A percentile compares a stretch with the other conserved stretches of the same genome.
These are phyloP conservation scores for Leishmania turanica DNA, from an alignment of 208 protist genomes.

Conservation along the genomic window DNA sequence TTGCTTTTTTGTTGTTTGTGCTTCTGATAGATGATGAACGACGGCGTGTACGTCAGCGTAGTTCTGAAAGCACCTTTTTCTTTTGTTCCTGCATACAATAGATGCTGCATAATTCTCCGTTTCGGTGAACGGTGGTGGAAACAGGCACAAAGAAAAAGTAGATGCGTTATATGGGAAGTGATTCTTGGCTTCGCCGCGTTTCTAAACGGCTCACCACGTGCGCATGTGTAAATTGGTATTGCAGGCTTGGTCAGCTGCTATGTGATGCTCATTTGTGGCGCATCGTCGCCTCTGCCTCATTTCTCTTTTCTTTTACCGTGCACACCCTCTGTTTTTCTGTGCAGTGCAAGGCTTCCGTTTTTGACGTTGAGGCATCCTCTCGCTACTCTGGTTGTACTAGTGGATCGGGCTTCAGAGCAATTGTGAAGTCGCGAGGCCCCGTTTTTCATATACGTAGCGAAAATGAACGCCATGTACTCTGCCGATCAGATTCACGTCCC, in stretches of 20 bases:
- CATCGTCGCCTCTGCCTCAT: neutral
- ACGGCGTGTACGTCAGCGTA: neutral
- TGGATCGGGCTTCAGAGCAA: neutral
- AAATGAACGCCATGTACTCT: conserved; percentile 91
- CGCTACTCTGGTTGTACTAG: too few species aligned
- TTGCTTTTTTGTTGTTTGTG: conserved; percentile 5
- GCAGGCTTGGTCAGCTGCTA: neutral
- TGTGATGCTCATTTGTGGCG: neutral
- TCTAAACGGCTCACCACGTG: neutral
- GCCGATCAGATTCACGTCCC: conserved; percentile 91
- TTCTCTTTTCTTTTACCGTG: neutral
- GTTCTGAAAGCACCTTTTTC: neutral
- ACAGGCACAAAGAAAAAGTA: neutral
- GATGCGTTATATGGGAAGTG: neutral
- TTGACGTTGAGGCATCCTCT: neutral
- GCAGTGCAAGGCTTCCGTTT: neutral
- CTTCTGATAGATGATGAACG: neutral
- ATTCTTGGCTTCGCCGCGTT: neutral
- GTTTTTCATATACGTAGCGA: neutral
- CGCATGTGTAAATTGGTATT: neutral
- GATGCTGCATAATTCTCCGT: neutral
- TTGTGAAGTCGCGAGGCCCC: neutral
- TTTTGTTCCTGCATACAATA: neutral
- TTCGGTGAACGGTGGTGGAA: neutral
- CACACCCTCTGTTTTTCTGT: neutral